phyloP scores from a whole-genome alignment of 139 green algal genomes.

The Penium margaritaceum region DNA sequence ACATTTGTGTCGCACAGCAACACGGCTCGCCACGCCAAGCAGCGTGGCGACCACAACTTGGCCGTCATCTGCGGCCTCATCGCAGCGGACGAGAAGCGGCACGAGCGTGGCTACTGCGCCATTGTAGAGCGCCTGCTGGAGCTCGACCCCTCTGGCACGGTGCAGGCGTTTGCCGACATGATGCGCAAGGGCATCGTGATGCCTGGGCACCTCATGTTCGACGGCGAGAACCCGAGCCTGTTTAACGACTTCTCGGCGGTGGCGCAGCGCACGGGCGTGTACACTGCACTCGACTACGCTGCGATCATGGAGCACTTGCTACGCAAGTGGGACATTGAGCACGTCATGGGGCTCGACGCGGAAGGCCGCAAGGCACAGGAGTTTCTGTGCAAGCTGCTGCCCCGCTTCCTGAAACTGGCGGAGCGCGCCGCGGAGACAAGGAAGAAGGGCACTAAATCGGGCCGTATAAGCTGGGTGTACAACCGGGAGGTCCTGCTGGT shows the following conservation, averaged over 20 bases:
- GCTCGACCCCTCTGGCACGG: conserved; percentile 75
- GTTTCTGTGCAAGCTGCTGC: conserved; percentile 62
- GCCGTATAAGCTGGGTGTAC: conserved; percentile 84
- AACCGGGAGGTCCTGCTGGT: conserved; percentile 64
- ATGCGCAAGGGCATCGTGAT: conserved; percentile 98
- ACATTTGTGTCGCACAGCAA: conserved; percentile 96
- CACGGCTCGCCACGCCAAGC: conserved; percentile 76
- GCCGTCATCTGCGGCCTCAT: conserved; percentile 85
- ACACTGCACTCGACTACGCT: conserved; percentile 79
- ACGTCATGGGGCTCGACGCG: conserved; percentile 50
- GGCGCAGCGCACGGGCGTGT: conserved; percentile 71
- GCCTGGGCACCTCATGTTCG: conserved; percentile 92
- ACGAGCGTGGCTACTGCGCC: conserved; percentile 86
- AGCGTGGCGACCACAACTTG: conserved; percentile 78
- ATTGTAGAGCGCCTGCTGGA: conserved; percentile 86
- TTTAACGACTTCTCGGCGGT: conserved; percentile 84
- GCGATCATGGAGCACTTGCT: conserved; percentile 92
- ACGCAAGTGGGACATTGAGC: conserved; percentile 67
- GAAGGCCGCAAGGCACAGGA: conserved; percentile 55
- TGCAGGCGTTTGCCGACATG: conserved; percentile 93
- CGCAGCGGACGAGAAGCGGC: conserved; percentile 84
- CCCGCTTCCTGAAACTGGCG: conserved; percentile 74
- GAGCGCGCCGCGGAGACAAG: conserved; percentile 66
- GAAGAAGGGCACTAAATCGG: conserved; percentile 53
- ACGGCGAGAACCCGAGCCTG: conserved; percentile 65